Base-by-base conservation (phyloP, 768 basidiomycete genomes). In the Russula abietina region DNA sequence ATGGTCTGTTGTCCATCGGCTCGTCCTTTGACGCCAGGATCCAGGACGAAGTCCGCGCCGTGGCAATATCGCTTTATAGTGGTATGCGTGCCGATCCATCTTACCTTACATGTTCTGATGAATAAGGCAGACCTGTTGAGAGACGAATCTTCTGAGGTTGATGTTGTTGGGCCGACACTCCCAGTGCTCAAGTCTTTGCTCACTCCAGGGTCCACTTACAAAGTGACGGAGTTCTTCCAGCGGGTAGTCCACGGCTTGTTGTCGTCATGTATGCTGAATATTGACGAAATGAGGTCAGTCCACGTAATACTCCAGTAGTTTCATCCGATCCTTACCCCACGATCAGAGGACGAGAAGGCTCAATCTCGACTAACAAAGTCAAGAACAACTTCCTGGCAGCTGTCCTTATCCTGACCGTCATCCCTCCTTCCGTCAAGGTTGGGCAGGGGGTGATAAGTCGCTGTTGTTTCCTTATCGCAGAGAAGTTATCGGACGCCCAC, bases 271-370 rank as follows among this genome's bases (percentile, higher is more conserved):
- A 75, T 98, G 38, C 76, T 87, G 53, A 90, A 96, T 70, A 80
- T 98, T 26, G 95, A 98, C 69, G 90, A 87, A 64, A 93, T 97
- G 88, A 83, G 93, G 93, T 93, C 55, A 63, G 85, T 74, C 17
- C n/a, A 33, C 52, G 52, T 51, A 50, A 55, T 30, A 62, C 36
- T 43, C 24, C 48, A 39, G 48, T 66, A 9, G 24, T 17, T 16
- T 41, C 16, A 3, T 60, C 41, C 19, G 26, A 51, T 33, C 55
- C 65, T 45, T 19, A 50, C 52, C 51, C 57, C 32, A 10, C 53
- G 38, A 59, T 39, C 65, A 96, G 95, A 43, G 89, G 91, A 11
- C 87, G 96, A 52, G 80, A 85, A 62, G 95, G 93, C 0, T 68
- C 79, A 0, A 84, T 89, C 11, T 89, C 89, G 2, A 75, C 82